Percentiles rank a stretch among this genome's conserved stretches.
Conservation (phyloP, 768 basidiomycete genomes). For the Gautieria morchelliformis region DNA sequence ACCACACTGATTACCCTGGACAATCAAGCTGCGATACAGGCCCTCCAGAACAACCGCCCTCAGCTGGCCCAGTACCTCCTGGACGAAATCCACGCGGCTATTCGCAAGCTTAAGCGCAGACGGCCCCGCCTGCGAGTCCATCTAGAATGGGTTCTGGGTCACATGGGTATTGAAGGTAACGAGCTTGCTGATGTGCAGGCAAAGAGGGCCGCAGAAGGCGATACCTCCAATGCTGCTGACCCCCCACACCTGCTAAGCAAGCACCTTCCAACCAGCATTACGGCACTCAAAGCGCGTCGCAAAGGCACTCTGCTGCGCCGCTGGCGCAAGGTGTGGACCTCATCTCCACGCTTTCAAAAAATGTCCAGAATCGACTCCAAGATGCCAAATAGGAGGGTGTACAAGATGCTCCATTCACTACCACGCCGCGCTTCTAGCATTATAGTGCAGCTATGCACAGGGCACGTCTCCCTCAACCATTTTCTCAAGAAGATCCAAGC, state of each 20-base stretch:
- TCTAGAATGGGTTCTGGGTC: too few relatives aligned
- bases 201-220: conserved; percentile 11
- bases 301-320: background rate
- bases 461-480: conserved; percentile 8
- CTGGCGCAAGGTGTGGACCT: background rate
- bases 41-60: too few relatives aligned
- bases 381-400: background rate
- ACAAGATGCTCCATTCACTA: background rate
- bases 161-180: conserved; percentile 12
- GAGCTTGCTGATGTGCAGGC: conserved; percentile 19
- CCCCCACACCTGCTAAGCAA: background rate
- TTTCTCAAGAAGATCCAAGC: conserved; percentile 7
- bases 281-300: background rate
- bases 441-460: conserved; percentile 10
- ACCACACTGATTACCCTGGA: too few relatives aligned
- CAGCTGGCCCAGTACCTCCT: too few relatives aligned
- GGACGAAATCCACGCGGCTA: too few relatives aligned
- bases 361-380: background rate
- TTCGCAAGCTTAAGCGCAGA: too few relatives aligned
- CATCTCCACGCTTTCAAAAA: background rate
- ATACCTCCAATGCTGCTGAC: background rate
- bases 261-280: background rate
- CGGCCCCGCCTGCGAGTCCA: too few relatives aligned
- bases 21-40: too few relatives aligned
- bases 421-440: conserved; percentile 6